Evolutionary conservation across 225 moss, liverwort and hornwort genomes (phyloP).

Genomic region (Lunularia cruciata): DNA sequence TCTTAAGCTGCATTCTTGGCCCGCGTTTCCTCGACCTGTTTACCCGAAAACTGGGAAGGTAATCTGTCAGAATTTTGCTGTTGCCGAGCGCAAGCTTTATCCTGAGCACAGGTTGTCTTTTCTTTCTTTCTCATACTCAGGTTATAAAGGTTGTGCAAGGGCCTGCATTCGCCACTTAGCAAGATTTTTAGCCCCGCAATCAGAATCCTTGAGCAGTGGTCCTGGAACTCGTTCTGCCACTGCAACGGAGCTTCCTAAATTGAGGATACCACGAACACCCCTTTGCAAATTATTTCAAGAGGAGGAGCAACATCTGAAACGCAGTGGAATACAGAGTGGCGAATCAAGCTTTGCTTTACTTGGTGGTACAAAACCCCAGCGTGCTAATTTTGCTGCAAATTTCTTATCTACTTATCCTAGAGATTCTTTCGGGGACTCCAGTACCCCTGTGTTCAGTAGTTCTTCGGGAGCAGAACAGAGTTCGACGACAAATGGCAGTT

Average conservation of each 20-base stretch:
- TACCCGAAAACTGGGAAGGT: too few species aligned
- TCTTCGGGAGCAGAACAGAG: conserved; percentile 14
- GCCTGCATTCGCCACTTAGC: conserved; percentile 86
- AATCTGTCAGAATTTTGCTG: neutral
- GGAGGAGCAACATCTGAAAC: conserved; percentile 4
- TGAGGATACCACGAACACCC: conserved; percentile 38
- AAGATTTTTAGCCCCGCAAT: conserved; percentile 48
- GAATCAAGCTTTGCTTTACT: neutral
- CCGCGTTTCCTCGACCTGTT: neutral
- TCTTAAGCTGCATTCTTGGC: neutral
- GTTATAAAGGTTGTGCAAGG: conserved; percentile 66
- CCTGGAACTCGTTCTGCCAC: neutral
- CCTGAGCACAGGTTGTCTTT: neutral
- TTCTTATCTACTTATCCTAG: conserved; percentile 14
- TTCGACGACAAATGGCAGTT: conserved; percentile 7
- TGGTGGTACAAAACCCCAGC: neutral
- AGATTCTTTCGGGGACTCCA: conserved; percentile 22
- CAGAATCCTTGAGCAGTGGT: conserved; percentile 23
- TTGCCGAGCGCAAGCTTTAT: neutral
- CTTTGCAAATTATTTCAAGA: conserved; percentile 35
- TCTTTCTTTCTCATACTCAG: conserved; percentile 38
- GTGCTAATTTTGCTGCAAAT: conserved; percentile 15
- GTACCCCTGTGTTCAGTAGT: conserved; percentile 9
- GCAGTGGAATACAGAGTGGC: neutral
- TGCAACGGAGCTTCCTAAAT: conserved; percentile 7